These are phyloP conservation scores for Mallotus nudiflorus DNA, from an alignment of 345 rosid genomes.

Conservation along the genomic window DNA sequence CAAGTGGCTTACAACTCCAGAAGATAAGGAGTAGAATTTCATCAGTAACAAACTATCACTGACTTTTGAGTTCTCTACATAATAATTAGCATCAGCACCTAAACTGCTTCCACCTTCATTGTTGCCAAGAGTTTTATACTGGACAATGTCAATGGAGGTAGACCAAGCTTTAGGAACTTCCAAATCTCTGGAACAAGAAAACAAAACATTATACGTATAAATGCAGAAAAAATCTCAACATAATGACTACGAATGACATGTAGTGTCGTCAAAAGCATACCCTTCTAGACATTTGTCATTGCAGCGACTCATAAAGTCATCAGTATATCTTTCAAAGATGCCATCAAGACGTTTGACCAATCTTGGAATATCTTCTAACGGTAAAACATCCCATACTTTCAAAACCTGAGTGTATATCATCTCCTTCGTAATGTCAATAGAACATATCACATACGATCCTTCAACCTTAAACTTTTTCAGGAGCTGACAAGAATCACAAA, in stretches of 20 bases:
- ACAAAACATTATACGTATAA: neutral
- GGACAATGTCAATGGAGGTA: conserved; percentile 28
- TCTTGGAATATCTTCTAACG: conserved; percentile 36
- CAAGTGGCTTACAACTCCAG: conserved; percentile 35
- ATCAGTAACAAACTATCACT: conserved; percentile 46
- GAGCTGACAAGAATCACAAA: conserved; percentile 37
- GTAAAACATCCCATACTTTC: conserved; percentile 59
- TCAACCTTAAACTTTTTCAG: conserved; percentile 49
- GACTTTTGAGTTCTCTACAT: conserved; percentile 46
- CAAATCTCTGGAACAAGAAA: conserved; percentile 35
- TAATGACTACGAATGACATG: neutral
- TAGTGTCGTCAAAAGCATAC: conserved; percentile 27
- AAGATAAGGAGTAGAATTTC: conserved; percentile 55
- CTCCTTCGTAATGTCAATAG: conserved; percentile 43
- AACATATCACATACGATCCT: conserved; percentile 38
- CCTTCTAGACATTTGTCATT: conserved; percentile 48
- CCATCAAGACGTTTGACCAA: conserved; percentile 45
- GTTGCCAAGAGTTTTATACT: conserved; percentile 16
- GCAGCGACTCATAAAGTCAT: conserved; percentile 46
- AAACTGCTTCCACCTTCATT: conserved; percentile 20
- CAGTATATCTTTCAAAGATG: conserved; percentile 36
- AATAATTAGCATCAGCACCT: conserved; percentile 22
- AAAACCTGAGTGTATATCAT: conserved; percentile 38
- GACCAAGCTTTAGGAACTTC: conserved; percentile 50
- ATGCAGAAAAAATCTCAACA: neutral